Evolutionary conservation across 441 rosid species (phyloP).

Genomic region (Euphorbia schlechtendalii): DNA sequence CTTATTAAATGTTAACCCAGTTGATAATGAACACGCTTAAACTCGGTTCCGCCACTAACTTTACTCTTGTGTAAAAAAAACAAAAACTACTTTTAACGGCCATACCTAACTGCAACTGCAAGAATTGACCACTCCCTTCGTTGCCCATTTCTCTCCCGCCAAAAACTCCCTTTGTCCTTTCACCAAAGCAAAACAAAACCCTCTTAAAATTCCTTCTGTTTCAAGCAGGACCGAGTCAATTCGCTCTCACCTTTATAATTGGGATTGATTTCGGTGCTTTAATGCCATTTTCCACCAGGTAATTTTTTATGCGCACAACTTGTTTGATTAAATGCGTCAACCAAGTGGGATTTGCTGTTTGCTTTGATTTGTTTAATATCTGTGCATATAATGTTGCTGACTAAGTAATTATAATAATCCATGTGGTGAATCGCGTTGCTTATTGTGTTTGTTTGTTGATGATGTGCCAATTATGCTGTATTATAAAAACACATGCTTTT

Average conservation of each 20-base stretch:
- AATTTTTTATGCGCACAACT: conserved; percentile 12
- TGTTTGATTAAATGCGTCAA: conserved; percentile 28
- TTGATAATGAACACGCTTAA: too few relatives aligned
- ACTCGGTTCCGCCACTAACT: too few relatives aligned
- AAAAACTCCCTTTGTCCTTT: not conserved
- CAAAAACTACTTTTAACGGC: not conserved
- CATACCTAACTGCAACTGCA: not conserved
- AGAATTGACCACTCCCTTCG: not conserved
- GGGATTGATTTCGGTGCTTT: not conserved
- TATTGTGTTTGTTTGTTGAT: not conserved
- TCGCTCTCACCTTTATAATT: not conserved
- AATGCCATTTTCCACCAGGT: too few relatives aligned
- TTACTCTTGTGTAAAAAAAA: too few relatives aligned
- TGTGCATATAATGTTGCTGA: not conserved
- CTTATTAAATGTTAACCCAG: too few relatives aligned
- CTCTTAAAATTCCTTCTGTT: not conserved
- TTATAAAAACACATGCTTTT: conserved; percentile 7
- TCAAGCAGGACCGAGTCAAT: not conserved
- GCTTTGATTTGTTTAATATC: not conserved
- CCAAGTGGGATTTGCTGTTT: conserved; percentile 16
- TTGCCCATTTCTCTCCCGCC: not conserved
- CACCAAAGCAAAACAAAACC: not conserved
- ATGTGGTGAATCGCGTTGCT: not conserved
- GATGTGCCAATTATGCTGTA: conserved; percentile 2
- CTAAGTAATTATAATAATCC: conserved; percentile 1